Evolutionary conservation across 1,284 basidiomycete species (phyloP).

Genomic region (Serendipita sp.): DNA sequence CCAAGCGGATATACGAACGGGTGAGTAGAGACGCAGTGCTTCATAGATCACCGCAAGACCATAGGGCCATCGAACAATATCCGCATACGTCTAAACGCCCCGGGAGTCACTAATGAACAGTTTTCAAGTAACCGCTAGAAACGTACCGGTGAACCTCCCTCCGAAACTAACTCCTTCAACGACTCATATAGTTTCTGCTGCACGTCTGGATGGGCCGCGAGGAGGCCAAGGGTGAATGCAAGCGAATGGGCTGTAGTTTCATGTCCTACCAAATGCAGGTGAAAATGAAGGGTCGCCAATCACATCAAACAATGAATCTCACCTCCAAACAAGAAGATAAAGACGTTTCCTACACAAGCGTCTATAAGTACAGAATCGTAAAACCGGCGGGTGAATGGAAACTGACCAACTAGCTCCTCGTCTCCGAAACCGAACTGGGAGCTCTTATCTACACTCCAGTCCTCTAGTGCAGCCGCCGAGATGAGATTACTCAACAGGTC

Average conservation of each 20-base stretch:
- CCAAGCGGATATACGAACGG: slow-evolving; percentile 22
- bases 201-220: slow-evolving; percentile 40
- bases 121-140: background rate
- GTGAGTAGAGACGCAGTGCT: slow-evolving; percentile 44
- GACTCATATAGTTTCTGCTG: slow-evolving; percentile 46
- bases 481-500: slow-evolving; percentile 51
- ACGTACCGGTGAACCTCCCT: slow-evolving; percentile 31
- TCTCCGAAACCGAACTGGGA: slow-evolving; percentile 20
- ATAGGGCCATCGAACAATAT: slow-evolving; percentile 33
- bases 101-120: background rate
- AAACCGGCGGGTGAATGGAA: background rate
- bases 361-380: background rate
- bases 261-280: background rate
- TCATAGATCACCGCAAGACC: slow-evolving; percentile 41
- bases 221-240: slow-evolving; percentile 38
- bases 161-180: slow-evolving; percentile 30
- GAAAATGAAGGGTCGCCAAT: background rate
- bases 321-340: slow-evolving; percentile 41
- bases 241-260: slow-evolving; percentile 41
- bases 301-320: background rate
- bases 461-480: slow-evolving; percentile 30
- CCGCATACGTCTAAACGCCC: slow-evolving; percentile 32
- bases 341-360: slow-evolving; percentile 34
- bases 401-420: slow-evolving; percentile 35
- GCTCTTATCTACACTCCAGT: slow-evolving; percentile 14